Base-by-base conservation (phyloP, 2,329 filamentous ascomycete species). In the Aspergillus nomiae region DNA sequence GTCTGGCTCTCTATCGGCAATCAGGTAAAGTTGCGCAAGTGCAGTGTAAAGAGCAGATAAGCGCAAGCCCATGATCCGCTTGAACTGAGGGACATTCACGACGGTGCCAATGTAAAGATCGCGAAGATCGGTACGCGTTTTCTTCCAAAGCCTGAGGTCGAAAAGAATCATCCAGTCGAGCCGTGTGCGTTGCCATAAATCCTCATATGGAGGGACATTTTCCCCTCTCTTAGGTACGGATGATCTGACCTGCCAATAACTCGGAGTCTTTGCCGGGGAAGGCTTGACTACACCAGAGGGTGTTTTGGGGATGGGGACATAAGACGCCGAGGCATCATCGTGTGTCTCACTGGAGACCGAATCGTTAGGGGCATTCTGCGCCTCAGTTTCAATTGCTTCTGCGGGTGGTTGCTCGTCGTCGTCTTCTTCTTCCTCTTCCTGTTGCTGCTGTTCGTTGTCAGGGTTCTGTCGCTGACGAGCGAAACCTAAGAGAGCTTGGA, bases 31-130 rank as follows among this genome's bases (percentile, higher is more conserved):
- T 75, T 99, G 94, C 6, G 95, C 94, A 55, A 99, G 82, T 2
- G 91, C 92, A 1, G 95, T 98, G 78, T 99, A 99, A 3, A 99
- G 84, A 0, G 93, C 94, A 59, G 96, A 92, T 76, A 99, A 96
- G n/a, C 95, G 88, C 50, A 99, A 83, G 2, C 94, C 94, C 60
- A 99, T 84, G 11, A 99, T 88, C 24, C 94, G 89, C 81, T 99
- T 99, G 85, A 99, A 99, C 74, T 96, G 88, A 5, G 95, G 94
- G 60, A 99, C 92, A 7, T 92, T 92, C 55, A 99, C 94, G 6
- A 99, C 92, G 0, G 95, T 99, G 56, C 92, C 95, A 70, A 99
- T 97, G 78, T 97, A 98, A 1, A 99, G 86, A 66, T 97, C 91
- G 36, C 95, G 89, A 61, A 99, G 85, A 74, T 96, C 92, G 56